These are phyloP conservation scores for Rhizophagus sp. DNA, from an alignment of 192 early-diverging fungal genomes.

Conservation along the genomic window DNA sequence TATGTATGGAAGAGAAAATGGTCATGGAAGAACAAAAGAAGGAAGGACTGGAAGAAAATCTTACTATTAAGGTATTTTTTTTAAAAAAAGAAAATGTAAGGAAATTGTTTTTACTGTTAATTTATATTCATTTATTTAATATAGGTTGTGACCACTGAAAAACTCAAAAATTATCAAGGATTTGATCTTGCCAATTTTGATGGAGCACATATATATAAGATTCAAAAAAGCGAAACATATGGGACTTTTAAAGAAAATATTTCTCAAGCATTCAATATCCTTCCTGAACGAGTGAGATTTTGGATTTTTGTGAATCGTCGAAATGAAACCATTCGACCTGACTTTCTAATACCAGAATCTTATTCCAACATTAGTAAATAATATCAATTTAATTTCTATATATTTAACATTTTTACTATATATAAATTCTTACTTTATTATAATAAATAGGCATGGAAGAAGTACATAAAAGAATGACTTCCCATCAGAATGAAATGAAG, in stretches of 20 bases:
- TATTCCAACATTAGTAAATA: constrained; percentile 52
- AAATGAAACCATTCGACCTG: constrained; percentile 90
- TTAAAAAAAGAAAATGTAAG: not conserved
- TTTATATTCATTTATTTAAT: not conserved
- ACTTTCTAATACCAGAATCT: constrained; percentile 58
- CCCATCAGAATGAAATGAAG: constrained; percentile 37
- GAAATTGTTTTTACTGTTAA: not conserved
- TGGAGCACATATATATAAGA: constrained; percentile 41
- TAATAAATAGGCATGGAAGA: constrained; percentile 40
- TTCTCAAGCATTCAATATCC: constrained; percentile 44
- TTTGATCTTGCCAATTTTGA: constrained; percentile 88
- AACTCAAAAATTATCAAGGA: constrained; percentile 70
- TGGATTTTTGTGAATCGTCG: constrained; percentile 89
- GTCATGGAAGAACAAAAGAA: constrained; percentile 53
- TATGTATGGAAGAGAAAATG: constrained; percentile 66
- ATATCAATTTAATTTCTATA: not conserved
- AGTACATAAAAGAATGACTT: constrained; percentile 37
- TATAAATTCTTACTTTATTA: too few species aligned
- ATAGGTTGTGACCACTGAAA: constrained; percentile 66
- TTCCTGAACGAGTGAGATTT: constrained; percentile 63
- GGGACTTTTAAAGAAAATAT: constrained; percentile 58
- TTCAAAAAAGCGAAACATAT: constrained; percentile 61
- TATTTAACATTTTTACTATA: not conserved
- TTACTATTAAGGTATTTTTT: constrained; percentile 52
- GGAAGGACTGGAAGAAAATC: constrained; percentile 70